Conservation (phyloP, 768 basidiomycete genomes). For the Termitomyces sp. region DNA sequence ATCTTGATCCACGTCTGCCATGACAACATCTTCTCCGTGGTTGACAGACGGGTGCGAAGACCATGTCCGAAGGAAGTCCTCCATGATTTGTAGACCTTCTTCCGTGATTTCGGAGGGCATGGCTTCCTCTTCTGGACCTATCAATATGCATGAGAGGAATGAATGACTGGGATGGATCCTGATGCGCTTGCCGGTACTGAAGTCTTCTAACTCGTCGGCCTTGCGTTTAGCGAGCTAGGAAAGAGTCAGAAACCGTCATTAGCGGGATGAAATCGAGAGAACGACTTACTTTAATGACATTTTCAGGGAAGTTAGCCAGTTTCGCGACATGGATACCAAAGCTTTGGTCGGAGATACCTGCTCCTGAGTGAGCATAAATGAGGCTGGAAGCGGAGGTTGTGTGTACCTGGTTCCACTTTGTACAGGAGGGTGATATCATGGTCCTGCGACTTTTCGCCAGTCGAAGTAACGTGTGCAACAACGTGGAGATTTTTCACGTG, state of each 20-base stretch:
- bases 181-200: slow-evolving; percentile 34
- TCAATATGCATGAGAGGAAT: background rate
- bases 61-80: slow-evolving; percentile 72
- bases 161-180: background rate
- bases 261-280: background rate
- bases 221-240: slow-evolving; percentile 82
- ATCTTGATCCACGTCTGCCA: slow-evolving; percentile 28
- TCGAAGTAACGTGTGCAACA: slow-evolving; percentile 84
- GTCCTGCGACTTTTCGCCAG: slow-evolving; percentile 59
- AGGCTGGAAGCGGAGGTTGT: background rate
- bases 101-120: slow-evolving; percentile 60
- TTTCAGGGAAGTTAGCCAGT: slow-evolving; percentile 96
- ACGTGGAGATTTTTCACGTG: slow-evolving; percentile 96
- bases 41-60: slow-evolving; percentile 34
- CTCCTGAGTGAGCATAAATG: background rate
- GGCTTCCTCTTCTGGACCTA: slow-evolving; percentile 27
- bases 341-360: slow-evolving; percentile 92
- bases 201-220: slow-evolving; percentile 88
- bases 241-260: background rate
- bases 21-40: slow-evolving; percentile 44
- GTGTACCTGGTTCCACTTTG: slow-evolving; percentile 86
- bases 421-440: slow-evolving; percentile 90
- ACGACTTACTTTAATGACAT: slow-evolving; percentile 74
- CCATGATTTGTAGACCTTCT: slow-evolving; percentile 76
- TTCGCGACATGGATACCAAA: slow-evolving; percentile 98